Conservation (phyloP, 1,284 basidiomycete genomes). For the Moesziomyces antarcticus region DNA sequence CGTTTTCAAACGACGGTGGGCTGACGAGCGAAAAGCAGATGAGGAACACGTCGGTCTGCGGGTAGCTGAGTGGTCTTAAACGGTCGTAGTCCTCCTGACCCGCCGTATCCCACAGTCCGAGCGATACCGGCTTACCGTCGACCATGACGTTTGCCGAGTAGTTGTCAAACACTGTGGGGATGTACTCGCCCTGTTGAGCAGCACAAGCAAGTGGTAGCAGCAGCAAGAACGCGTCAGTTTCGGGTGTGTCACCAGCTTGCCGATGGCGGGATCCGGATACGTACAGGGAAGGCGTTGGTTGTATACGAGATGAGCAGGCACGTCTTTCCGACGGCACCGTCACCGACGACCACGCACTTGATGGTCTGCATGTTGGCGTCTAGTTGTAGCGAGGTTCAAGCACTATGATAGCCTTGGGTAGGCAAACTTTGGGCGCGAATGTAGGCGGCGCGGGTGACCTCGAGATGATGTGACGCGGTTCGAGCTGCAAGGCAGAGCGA, state of each 20-base stretch:
- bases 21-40: constrained; percentile 98
- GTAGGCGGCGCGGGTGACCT: too few species aligned
- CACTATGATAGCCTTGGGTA: neutral
- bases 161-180: constrained; percentile 84
- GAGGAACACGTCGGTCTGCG: constrained; percentile 98
- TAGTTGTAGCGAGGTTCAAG: too few species aligned
- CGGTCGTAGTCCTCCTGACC: constrained; percentile 79
- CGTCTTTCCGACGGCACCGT: constrained; percentile 68
- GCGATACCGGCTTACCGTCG: constrained; percentile 96
- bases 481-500: too few species aligned
- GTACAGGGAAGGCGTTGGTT: constrained; percentile 66
- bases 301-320: constrained; percentile 67
- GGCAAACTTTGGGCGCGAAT: too few species aligned
- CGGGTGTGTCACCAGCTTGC: neutral
- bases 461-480: too few species aligned
- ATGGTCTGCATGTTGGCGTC: constrained; percentile 59
- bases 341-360: constrained; percentile 67
- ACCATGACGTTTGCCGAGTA: constrained; percentile 93
- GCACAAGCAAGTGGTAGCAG: too few species aligned
- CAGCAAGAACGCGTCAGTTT: neutral
- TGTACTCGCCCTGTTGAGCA: constrained; percentile 59
- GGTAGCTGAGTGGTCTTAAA: constrained; percentile 95
- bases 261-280: constrained; percentile 7
- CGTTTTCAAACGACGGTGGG: constrained; percentile 97
- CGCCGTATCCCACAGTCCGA: constrained; percentile 82